A percentile compares a stretch with the other conserved stretches of the same genome.
Evolutionary conservation across 2,329 filamentous ascomycete species (phyloP).

Genomic region (Pyrenophora teres): DNA sequence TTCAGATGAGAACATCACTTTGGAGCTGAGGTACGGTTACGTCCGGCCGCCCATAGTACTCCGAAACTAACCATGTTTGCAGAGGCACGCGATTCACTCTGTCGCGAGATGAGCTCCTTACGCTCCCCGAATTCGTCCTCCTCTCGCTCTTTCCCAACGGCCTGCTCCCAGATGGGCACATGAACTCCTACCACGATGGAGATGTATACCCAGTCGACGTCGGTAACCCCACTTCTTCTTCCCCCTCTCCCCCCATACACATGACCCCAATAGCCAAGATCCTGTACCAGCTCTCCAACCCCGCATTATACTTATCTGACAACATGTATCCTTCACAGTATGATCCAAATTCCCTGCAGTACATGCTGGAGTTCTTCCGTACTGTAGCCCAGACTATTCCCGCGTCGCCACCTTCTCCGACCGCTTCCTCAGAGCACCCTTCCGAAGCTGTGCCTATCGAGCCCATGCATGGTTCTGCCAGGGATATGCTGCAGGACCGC

Average conservation of each 20-base stretch:
- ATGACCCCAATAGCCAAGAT: conserved; percentile 47
- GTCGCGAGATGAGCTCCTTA: conserved; percentile 91
- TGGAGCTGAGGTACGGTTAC: conserved; percentile 80
- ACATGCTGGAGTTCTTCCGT: conserved; percentile 99
- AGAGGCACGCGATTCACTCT: conserved; percentile 94
- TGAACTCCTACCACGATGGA: conserved; percentile 88
- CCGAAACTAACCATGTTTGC: conserved; percentile 22
- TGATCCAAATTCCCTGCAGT: conserved; percentile 92
- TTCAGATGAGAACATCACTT: conserved; percentile 90
- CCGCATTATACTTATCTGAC: conserved; percentile 61
- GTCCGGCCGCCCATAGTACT: not conserved
- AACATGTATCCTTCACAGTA: conserved; percentile 70
- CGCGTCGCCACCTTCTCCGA: conserved; percentile 68
- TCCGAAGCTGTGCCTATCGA: conserved; percentile 69
- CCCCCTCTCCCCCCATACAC: conserved; percentile 38
- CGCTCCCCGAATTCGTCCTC: conserved; percentile 94
- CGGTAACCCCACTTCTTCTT: conserved; percentile 56
- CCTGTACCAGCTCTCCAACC: conserved; percentile 50
- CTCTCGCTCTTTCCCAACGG: conserved; percentile 98
- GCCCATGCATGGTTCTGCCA: conserved; percentile 69
- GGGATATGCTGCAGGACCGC: conserved; percentile 81
- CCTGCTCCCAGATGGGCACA: conserved; percentile 94
- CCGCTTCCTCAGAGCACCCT: conserved; percentile 48
- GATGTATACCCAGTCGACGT: conserved; percentile 98
- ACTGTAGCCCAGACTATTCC: conserved; percentile 96